Conservation (phyloP, 306 rosid genomes). For the Crotalaria pallida region DNA sequence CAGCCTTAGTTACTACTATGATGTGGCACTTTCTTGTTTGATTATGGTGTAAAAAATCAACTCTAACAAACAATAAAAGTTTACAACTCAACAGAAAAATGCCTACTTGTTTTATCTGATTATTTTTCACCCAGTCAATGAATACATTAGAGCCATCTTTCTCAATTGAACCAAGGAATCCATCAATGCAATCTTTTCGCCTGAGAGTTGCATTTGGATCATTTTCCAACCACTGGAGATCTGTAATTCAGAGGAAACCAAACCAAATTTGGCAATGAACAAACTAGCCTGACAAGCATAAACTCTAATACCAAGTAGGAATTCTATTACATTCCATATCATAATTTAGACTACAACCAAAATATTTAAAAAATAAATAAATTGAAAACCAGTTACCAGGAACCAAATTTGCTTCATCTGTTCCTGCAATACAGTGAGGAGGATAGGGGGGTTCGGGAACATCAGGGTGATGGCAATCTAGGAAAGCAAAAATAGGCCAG, state of each 20-base stretch:
- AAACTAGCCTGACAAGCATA: neutral
- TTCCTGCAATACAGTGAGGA: slow-evolving; percentile 74
- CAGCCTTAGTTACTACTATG: neutral
- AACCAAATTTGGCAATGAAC: neutral
- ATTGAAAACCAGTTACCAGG: slow-evolving; percentile 44
- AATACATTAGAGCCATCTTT: slow-evolving; percentile 71
- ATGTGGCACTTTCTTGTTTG: neutral
- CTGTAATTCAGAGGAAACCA: slow-evolving; percentile 32
- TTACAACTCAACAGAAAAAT: neutral
- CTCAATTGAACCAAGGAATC: slow-evolving; percentile 36
- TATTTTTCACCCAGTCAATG: slow-evolving; percentile 71
- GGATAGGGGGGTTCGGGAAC: slow-evolving; percentile 87
- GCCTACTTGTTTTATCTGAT: slow-evolving; percentile 70
- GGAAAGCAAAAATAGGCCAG: slow-evolving; percentile 79
- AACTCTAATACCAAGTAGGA: neutral
- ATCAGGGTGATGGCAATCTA: slow-evolving; percentile 74
- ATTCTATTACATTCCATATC: neutral
- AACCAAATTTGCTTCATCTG: slow-evolving; percentile 67
- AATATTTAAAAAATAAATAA: neutral
- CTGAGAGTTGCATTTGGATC: slow-evolving; percentile 77
- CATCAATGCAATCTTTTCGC: slow-evolving; percentile 77
- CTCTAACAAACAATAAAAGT: neutral
- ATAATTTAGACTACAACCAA: neutral
- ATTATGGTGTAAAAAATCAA: neutral
- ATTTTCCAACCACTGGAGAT: slow-evolving; percentile 71